phyloP scores from a whole-genome alignment of 371 early-diverging fungal genomes.

The Saksenaea vasiformis region DNA sequence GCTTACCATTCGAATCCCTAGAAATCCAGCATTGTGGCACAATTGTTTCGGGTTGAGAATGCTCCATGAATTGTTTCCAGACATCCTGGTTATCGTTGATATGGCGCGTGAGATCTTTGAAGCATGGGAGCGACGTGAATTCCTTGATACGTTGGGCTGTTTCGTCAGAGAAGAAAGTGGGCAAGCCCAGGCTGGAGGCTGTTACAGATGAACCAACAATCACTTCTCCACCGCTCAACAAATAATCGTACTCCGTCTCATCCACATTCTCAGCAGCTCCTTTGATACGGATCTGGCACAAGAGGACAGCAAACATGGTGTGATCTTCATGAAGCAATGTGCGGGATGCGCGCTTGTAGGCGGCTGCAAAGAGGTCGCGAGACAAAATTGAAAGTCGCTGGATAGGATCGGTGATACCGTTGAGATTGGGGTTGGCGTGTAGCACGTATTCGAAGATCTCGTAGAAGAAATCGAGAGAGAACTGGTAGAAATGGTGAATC shows the following conservation, averaged over 20 bases:
- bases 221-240: conserved; percentile 61
- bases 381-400: conserved; percentile 78
- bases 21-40: conserved; percentile 73
- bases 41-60: conserved; percentile 56
- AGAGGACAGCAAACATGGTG: conserved; percentile 82
- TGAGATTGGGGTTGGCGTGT: conserved; percentile 76
- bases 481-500: conserved; percentile 95
- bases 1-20: conserved; percentile 53
- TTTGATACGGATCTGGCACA: conserved; percentile 86
- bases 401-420: conserved; percentile 69
- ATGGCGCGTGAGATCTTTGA: conserved; percentile 57
- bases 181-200: conserved; percentile 43
- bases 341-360: conserved; percentile 82
- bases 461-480: conserved; percentile 96
- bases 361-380: conserved; percentile 82
- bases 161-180: conserved; percentile 67
- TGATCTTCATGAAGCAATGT: conserved; percentile 92
- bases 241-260: conserved; percentile 75
- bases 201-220: conserved; percentile 47
- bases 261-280: conserved; percentile 59
- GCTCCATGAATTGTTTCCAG: conserved; percentile 65
- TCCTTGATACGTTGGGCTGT: conserved; percentile 55
- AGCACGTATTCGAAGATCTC: conserved; percentile 91
- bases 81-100: conserved; percentile 48
- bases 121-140: conserved; percentile 54